phyloP scores from a whole-genome alignment of 805 yeast genomes.

The Saccharomycopsis selenospora region DNA sequence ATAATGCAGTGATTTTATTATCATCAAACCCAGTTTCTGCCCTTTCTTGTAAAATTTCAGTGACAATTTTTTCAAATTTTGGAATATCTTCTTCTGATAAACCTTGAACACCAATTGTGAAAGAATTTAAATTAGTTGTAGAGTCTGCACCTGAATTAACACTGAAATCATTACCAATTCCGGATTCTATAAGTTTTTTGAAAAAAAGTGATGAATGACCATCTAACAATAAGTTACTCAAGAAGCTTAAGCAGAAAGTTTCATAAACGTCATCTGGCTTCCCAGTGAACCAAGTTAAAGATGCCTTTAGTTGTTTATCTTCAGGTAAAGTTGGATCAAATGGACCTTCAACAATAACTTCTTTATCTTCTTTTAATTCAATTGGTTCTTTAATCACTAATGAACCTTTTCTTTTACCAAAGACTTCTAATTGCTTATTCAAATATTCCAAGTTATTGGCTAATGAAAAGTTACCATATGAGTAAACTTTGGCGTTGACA shows the following conservation, averaged over 20 bases:
- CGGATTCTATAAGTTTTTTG: conserved; percentile 78
- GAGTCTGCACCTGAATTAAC: conserved; percentile 85
- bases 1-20: conserved; percentile 69
- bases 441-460: conserved; percentile 51
- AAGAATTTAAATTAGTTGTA: conserved; percentile 65
- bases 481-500: conserved; percentile 75
- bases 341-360: conserved; percentile 57
- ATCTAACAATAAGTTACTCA: conserved; percentile 67
- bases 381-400: conserved; percentile 39
- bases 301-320: conserved; percentile 67
- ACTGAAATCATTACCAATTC: conserved; percentile 76
- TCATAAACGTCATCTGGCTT: conserved; percentile 61
- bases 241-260: conserved; percentile 62
- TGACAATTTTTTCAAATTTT: conserved; percentile 41
- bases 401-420: conserved; percentile 42
- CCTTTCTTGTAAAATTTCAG: conserved; percentile 39
- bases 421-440: conserved; percentile 40
- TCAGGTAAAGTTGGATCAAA: conserved; percentile 66
- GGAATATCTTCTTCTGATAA: conserved; percentile 40
- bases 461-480: conserved; percentile 77
- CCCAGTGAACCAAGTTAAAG: conserved; percentile 86
- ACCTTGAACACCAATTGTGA: conserved; percentile 84
- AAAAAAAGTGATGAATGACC: conserved; percentile 92
- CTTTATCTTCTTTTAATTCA: conserved; percentile 29
- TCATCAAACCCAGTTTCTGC: conserved; percentile 42